Base-by-base conservation (phyloP, 1,284 basidiomycete species). In the Takashimella koratensis region DNA sequence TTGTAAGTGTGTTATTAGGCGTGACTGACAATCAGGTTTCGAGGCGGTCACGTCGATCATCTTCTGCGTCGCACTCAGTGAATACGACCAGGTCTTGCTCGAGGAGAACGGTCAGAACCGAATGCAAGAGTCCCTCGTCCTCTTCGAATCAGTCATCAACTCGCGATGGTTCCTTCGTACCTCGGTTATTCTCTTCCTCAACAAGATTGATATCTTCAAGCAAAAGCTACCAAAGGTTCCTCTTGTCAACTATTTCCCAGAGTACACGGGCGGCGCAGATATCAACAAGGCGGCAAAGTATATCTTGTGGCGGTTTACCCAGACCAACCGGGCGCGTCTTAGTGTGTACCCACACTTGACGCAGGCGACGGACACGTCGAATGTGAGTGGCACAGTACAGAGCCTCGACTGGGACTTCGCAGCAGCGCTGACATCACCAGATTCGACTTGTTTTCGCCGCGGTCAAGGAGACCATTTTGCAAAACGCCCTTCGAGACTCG, bases 261-360 rank as follows among this genome's bases (percentile, higher is more conserved):
- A 98, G 68, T 98, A 97, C 76, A 90, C 90, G 0, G 79, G 90
- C 36, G 94, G 94, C 1, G 76, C 86, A 6, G 93, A 97, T 68
- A 90, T 97, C 74, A 96, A 96, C 80, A 98, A 98, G 76, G 95
- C 92, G 2, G 92, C 94, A 3, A 98, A 97, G 72, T 98, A 95
- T 70, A 96, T 98, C 57, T 78, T 98, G 21, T 98, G 94, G 95
- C 80, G 90, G 61, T 98, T 97, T 65, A 96, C 94, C 79, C 91
- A 96, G 75, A 88, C 89, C 43, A 98, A 98, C 70, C 79, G 92
- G 24, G 90, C 90, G 27, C 78, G 87, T 51, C 74, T 96, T 57
- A 90, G 86, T 55, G 87, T 96, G 12, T 96, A 96, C 75, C 91
- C 92, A 1, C 92, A 96, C 67, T 60, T 83, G 55, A 83, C 81